Evolutionary conservation across 129 eudicot species (phyloP).

Genomic region (Lactuca sativa): DNA sequence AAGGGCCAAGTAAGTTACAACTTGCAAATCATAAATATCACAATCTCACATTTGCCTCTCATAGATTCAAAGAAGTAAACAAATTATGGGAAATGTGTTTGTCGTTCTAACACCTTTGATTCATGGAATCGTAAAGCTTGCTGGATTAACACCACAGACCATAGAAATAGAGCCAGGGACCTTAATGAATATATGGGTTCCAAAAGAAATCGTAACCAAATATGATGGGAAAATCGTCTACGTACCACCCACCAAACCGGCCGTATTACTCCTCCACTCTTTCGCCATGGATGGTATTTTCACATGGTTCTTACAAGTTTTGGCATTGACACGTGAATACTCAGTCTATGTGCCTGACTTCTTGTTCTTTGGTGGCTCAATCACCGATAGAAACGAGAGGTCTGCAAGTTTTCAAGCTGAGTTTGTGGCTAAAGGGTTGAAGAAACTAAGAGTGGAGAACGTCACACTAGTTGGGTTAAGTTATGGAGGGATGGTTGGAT

Average conservation of each 20-base stretch:
- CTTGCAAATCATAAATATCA: neutral
- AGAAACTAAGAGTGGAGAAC: slow-evolving; percentile 41
- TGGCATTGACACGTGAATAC: slow-evolving; percentile 26
- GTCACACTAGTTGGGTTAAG: slow-evolving; percentile 61
- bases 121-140: slow-evolving; percentile 34
- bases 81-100: slow-evolving; percentile 40
- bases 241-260: slow-evolving; percentile 37
- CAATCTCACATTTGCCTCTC: slow-evolving; percentile 3
- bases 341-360: slow-evolving; percentile 59
- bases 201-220: slow-evolving; percentile 24
- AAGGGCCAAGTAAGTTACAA: neutral
- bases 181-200: slow-evolving; percentile 47
- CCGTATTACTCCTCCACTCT: slow-evolving; percentile 42
- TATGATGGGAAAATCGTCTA: neutral
- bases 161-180: slow-evolving; percentile 56
- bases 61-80: neutral
- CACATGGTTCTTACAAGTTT: slow-evolving; percentile 56
- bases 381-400: slow-evolving; percentile 37
- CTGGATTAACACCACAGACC: slow-evolving; percentile 38
- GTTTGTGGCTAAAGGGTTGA: slow-evolving; percentile 48
- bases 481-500: slow-evolving; percentile 68
- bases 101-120: slow-evolving; percentile 15
- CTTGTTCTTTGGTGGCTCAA: slow-evolving; percentile 57
- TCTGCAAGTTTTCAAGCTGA: slow-evolving; percentile 50
- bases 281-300: slow-evolving; percentile 50